Conservation (phyloP, 768 basidiomycete genomes). For the Hebeloma cylindrosporum region DNA sequence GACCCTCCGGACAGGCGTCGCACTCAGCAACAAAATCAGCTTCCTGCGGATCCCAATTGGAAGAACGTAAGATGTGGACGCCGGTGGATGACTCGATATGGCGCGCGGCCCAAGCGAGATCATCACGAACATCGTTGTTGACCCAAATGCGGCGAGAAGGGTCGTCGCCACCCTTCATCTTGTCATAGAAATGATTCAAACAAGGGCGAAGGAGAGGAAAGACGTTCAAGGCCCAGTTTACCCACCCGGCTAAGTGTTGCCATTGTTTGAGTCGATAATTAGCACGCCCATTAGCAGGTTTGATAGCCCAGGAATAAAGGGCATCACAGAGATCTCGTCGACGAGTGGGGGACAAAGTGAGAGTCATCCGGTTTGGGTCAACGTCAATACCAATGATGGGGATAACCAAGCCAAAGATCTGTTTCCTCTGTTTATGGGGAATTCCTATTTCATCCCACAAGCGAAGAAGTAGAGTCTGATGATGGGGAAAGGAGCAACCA, state of each 20-base stretch:
- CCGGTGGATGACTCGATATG: no score
- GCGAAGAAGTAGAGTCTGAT: conserved; percentile 31
- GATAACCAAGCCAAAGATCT: conserved; percentile 29
- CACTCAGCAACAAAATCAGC: no score
- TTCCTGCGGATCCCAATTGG: no score
- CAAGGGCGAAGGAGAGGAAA: conserved; percentile 27
- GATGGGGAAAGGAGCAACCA: conserved; percentile 18
- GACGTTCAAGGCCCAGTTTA: conserved; percentile 36
- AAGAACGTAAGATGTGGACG: no score
- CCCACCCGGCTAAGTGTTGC: conserved; percentile 27
- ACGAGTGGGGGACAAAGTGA: conserved; percentile 29
- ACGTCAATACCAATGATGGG: conserved; percentile 40
- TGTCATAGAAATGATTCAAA: conserved; percentile 27
- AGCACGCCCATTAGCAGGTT: no score
- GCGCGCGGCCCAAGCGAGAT: no score
- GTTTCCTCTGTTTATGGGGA: conserved; percentile 40
- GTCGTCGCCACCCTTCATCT: conserved; percentile 27
- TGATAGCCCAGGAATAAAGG: no score
- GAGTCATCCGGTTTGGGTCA: conserved; percentile 27
- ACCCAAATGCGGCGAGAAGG: no score
- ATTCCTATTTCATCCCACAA: conserved; percentile 40
- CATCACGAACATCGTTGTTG: no score
- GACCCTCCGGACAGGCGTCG: no score
- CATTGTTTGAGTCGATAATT: conserved; percentile 2
- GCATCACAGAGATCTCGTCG: no score